Conservation (phyloP, 2,329 filamentous ascomycete genomes). For the Neofusicoccum cordaticola region DNA sequence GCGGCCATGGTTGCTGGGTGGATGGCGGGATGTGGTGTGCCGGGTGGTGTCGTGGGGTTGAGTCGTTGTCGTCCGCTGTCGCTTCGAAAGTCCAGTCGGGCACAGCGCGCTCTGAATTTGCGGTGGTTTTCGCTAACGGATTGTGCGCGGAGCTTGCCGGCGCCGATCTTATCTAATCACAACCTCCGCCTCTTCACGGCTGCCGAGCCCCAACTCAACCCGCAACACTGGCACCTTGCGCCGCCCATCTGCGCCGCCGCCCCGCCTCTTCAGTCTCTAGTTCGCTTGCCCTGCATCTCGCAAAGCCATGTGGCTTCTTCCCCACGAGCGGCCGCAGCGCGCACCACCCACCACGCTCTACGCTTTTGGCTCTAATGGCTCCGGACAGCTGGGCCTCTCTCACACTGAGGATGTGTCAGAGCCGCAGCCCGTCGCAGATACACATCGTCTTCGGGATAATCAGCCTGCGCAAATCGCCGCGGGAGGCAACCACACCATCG, state of each 20-base stretch:
- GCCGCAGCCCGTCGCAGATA: slow-evolving; percentile 17
- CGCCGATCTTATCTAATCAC: slow-evolving; percentile 18
- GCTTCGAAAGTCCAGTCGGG: slow-evolving; percentile 13
- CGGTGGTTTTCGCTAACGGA: slow-evolving; percentile 18
- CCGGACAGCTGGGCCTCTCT: slow-evolving; percentile 50
- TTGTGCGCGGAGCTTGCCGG: slow-evolving; percentile 14
- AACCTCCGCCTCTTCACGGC: neutral
- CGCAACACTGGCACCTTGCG: neutral
- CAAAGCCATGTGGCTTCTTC: neutral
- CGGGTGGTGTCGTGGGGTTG: slow-evolving; percentile 13
- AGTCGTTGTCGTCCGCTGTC: slow-evolving; percentile 15
- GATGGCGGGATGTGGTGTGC: slow-evolving; percentile 14
- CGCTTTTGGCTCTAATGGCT: slow-evolving; percentile 53
- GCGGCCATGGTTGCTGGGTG: slow-evolving; percentile 66
- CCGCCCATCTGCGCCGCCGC: too few relatives aligned
- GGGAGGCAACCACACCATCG: slow-evolving; percentile 84
- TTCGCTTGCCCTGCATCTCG: too few relatives aligned
- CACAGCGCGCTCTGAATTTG: slow-evolving; percentile 11
- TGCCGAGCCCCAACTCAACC: neutral
- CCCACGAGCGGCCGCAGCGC: neutral
- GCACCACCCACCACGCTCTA: slow-evolving; percentile 30
- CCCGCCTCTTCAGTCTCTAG: neutral
- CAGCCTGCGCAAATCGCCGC: slow-evolving; percentile 45
- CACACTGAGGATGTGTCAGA: slow-evolving; percentile 42
- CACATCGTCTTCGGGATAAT: slow-evolving; percentile 15